Conservation (phyloP, 2,329 filamentous ascomycete species). For the Lecanicillium sp. region DNA sequence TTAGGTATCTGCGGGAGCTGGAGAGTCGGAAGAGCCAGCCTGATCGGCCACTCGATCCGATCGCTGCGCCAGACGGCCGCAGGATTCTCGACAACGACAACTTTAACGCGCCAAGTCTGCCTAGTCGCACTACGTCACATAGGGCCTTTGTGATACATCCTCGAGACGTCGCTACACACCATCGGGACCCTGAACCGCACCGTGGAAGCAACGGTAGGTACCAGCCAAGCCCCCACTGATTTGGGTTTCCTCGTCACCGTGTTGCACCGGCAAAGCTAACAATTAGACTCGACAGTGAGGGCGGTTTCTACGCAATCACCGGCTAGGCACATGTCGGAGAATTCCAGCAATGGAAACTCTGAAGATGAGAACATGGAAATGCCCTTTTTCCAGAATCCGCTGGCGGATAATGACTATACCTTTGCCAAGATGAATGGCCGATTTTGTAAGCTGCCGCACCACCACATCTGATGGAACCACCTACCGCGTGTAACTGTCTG, state of each 20-base stretch:
- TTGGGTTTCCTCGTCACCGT: too few species aligned
- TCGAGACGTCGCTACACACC: constrained; percentile 5
- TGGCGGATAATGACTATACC: constrained; percentile 23
- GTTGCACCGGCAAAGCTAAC: too few species aligned
- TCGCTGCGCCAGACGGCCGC: constrained; percentile 3
- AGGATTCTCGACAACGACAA: constrained; percentile 6
- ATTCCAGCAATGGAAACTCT: constrained; percentile 7
- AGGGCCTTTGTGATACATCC: constrained; percentile 6
- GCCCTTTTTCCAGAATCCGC: constrained; percentile 17
- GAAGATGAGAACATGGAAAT: constrained; percentile 8
- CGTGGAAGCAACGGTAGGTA: constrained; percentile 7
- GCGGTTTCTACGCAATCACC: constrained; percentile 6
- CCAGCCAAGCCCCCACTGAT: too few species aligned
- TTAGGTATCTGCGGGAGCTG: constrained; percentile 9
- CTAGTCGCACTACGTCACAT: neutral
- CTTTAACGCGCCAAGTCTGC: constrained; percentile 4
- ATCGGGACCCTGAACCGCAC: constrained; percentile 1
- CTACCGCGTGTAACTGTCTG: constrained; percentile 1
- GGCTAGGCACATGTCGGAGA: constrained; percentile 5
- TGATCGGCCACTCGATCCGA: constrained; percentile 3
- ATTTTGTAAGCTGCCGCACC: constrained; percentile 17
- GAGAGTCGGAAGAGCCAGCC: constrained; percentile 6
- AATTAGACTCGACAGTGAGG: too few species aligned
- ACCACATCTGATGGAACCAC: neutral
- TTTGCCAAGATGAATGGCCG: constrained; percentile 22